phyloP scores from a whole-genome alignment of 164 flowering plant species.

The Saururus chinensis region DNA sequence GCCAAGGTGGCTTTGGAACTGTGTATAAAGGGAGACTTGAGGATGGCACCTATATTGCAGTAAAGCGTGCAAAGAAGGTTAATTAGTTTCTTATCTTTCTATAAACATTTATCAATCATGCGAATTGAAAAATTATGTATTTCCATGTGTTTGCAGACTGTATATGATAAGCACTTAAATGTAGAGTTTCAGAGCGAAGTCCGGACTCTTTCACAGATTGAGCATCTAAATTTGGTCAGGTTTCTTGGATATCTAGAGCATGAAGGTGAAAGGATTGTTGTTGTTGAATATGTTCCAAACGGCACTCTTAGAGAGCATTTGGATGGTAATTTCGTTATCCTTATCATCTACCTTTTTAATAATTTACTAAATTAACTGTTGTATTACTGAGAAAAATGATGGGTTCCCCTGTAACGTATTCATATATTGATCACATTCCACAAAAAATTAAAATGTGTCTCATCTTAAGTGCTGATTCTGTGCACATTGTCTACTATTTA shows the following conservation, averaged over 20 bases:
- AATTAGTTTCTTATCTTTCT: not conserved
- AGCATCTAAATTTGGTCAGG: slow-evolving; percentile 82
- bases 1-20: slow-evolving; percentile 93
- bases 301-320: slow-evolving; percentile 96
- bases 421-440: too few relatives aligned
- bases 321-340: slow-evolving; percentile 52
- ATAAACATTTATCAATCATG: not conserved
- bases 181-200: slow-evolving; percentile 74
- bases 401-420: too few relatives aligned
- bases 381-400: too few relatives aligned
- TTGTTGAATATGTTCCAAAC: slow-evolving; percentile 83
- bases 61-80: slow-evolving; percentile 95
- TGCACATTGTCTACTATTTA: too few relatives aligned
- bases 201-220: slow-evolving; percentile 50
- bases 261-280: slow-evolving; percentile 65
- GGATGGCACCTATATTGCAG: slow-evolving; percentile 69
- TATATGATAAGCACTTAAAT: slow-evolving; percentile 56
- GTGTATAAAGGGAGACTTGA: slow-evolving; percentile 71
- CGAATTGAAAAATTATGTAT: not conserved
- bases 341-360: not conserved
- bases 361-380: too few relatives aligned
- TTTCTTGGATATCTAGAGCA: slow-evolving; percentile 66
- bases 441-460: too few relatives aligned
- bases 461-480: too few relatives aligned
- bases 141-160: slow-evolving; percentile 30